Evolutionary conservation across 257 asterid genomes (phyloP), one percentile per base, ranked within the genome.

Genomic region (Coffea canephora): DNA sequence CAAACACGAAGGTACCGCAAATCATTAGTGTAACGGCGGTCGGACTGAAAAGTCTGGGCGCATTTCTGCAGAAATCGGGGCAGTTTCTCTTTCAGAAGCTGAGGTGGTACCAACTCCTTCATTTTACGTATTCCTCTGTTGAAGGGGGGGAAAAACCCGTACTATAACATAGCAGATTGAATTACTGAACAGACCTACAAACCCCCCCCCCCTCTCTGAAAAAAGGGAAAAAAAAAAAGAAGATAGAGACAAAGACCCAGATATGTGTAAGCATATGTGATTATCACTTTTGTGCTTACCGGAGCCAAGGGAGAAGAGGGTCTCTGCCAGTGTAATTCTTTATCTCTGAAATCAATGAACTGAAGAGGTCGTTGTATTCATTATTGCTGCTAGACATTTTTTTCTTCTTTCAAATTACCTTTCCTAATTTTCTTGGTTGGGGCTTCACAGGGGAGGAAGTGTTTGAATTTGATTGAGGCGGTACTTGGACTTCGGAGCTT

Each of bases 51-150:
- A 77, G 96, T 86, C 89, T 91, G 95, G 9, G 91, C 83, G 82
- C 98, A 95, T 89, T 91, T 95, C 93, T 95, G 98, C 61, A 95
- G 96, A 86, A 95, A 95, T 57, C 98, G 95, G 78, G 99, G 98
- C 77, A 95, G 88, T 90, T 95, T 93, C 86, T 90, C 91, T 75
- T 78, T 88, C 75, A 95, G 91, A 76, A 91, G 86, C 89, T 86
- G 90, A 21, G 94, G 90, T 55, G 97, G 97, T 78, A 93, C 81
- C 81, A 87, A 73, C 57, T 90, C 95, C 81, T 86, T 95, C 95
- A 92, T 88, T 85, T 87, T 93, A 78, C 82, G 89, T 46, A 95
- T 90, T 75, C 99, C 99, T 69, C 99, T 95, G 87, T 52, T 18
- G 77, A 69, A 46, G n/a, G 68, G 16, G 34, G 34, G 34, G 1